Percentiles rank a stretch among this genome's conserved stretches.
Conservation (phyloP, 2,329 filamentous ascomycete species). For the Periconia sp. region DNA sequence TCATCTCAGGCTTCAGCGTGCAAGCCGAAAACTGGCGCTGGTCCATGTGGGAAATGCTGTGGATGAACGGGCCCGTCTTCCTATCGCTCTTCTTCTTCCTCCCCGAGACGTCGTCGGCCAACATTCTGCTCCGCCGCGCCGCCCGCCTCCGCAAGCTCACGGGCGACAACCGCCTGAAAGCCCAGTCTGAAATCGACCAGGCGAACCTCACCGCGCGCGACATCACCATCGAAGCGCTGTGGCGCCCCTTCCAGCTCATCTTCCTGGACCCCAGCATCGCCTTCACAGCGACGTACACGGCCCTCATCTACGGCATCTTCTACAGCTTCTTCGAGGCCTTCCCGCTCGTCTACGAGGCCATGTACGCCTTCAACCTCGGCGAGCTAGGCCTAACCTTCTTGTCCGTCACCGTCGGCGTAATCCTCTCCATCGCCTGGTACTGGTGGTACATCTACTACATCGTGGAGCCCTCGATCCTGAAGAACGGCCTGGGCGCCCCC, state of each 20-base stretch:
- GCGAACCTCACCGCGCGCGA: constrained; percentile 42
- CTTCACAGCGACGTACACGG: constrained; percentile 84
- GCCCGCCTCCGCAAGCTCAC: constrained; percentile 73
- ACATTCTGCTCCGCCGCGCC: constrained; percentile 74
- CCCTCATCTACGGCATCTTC: constrained; percentile 74
- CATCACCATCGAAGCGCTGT: constrained; percentile 62
- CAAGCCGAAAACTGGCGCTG: constrained; percentile 78
- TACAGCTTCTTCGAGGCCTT: constrained; percentile 78
- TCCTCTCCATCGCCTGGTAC: constrained; percentile 68
- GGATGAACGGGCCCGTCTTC: constrained; percentile 74
- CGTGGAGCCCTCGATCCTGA: constrained; percentile 64
- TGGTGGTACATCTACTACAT: constrained; percentile 80
- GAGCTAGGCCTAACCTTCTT: constrained; percentile 86
- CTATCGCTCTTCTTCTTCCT: constrained; percentile 82
- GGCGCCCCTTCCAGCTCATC: constrained; percentile 81
- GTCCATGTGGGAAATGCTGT: constrained; percentile 87
- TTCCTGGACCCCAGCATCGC: constrained; percentile 85
- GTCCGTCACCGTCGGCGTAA: constrained; percentile 75
- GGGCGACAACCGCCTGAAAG: constrained; percentile 69
- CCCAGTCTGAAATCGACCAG: constrained; percentile 78
- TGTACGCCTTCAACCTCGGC: constrained; percentile 77
- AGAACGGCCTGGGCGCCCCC: constrained; percentile 71
- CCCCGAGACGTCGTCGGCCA: constrained; percentile 85
- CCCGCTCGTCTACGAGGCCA: constrained; percentile 71
- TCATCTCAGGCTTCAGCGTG: constrained; percentile 77